These are phyloP conservation scores for Fraxinus angustifolia DNA, from an alignment of 305 asterid genomes.

Conservation along the genomic window DNA sequence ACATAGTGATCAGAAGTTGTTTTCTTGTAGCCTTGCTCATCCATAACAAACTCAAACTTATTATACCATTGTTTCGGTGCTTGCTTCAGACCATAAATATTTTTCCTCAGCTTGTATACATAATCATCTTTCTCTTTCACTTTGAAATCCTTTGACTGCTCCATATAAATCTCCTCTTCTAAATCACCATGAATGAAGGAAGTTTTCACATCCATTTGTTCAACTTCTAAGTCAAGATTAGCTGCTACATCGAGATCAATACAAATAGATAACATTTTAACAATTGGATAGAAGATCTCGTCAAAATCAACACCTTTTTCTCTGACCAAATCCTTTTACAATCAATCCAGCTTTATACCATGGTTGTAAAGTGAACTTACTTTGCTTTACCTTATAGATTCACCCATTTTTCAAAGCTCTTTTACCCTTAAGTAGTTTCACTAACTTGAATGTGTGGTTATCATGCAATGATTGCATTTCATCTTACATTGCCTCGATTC, in stretches of 20 bases:
- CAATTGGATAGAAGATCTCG: not conserved
- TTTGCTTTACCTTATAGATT: not conserved
- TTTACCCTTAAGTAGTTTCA: not conserved
- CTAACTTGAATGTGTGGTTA: not conserved
- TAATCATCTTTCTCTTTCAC: not conserved
- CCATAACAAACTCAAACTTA: not conserved
- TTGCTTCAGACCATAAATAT: not conserved
- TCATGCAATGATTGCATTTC: not conserved
- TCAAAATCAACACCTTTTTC: not conserved
- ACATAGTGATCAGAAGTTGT: not conserved
- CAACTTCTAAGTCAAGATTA: not conserved
- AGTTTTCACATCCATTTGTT: not conserved
- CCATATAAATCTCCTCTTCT: no score
- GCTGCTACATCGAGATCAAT: not conserved
- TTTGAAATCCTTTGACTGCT: not conserved
- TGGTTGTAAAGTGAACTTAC: no score
- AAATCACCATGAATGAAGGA: not conserved
- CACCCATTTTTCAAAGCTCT: not conserved
- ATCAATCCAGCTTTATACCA: no score
- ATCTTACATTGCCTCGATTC: not conserved
- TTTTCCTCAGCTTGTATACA: not conserved
- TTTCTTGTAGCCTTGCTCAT: not conserved
- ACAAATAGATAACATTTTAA: not conserved
- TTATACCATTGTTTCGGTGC: not conserved
- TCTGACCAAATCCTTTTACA: not conserved